A percentile compares a stretch with the other conserved stretches of the same genome.
These are phyloP conservation scores for Hanseniaspora vineae DNA, from an alignment of 805 yeast species.

Conservation along the genomic window DNA sequence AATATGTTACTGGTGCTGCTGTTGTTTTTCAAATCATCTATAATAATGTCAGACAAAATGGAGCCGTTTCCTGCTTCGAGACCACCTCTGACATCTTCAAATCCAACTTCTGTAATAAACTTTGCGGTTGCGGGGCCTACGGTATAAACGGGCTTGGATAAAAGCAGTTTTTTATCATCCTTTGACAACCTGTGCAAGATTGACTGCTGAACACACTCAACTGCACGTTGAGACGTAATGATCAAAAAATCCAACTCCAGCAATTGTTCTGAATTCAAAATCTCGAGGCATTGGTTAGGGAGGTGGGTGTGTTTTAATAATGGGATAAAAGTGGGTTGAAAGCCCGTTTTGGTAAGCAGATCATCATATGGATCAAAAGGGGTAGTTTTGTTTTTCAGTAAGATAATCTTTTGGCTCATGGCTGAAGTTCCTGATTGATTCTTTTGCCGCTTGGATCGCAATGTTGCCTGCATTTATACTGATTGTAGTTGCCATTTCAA, in stretches of 20 bases:
- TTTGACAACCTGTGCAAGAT: slow-evolving; percentile 20
- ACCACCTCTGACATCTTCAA: slow-evolving; percentile 59
- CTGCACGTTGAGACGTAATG: slow-evolving; percentile 85
- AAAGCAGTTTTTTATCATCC: slow-evolving; percentile 17
- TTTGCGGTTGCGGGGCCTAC: slow-evolving; percentile 84
- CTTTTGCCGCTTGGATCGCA: too few relatives aligned
- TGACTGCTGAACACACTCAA: slow-evolving; percentile 53
- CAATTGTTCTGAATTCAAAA: slow-evolving; percentile 33
- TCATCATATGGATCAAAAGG: slow-evolving; percentile 57
- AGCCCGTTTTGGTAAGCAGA: slow-evolving; percentile 23
- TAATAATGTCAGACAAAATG: slow-evolving; percentile 50
- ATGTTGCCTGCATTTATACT: too few relatives aligned
- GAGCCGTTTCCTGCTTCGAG: slow-evolving; percentile 70
- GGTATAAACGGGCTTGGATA: slow-evolving; percentile 53
- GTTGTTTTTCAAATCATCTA: slow-evolving; percentile 20
- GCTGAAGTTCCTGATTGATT: too few relatives aligned
- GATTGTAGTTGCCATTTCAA: too few relatives aligned
- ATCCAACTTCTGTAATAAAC: slow-evolving; percentile 49
- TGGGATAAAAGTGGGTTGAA: slow-evolving; percentile 53
- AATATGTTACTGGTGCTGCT: slow-evolving; percentile 24
- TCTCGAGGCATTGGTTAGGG: slow-evolving; percentile 29
- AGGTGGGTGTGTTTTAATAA: slow-evolving; percentile 53
- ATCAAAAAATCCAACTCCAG: slow-evolving; percentile 39
- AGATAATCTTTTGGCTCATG: slow-evolving; percentile 24
- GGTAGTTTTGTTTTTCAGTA: slow-evolving; percentile 60